Conservation (phyloP, 306 rosid species). For the Coriaria nepalensis region DNA sequence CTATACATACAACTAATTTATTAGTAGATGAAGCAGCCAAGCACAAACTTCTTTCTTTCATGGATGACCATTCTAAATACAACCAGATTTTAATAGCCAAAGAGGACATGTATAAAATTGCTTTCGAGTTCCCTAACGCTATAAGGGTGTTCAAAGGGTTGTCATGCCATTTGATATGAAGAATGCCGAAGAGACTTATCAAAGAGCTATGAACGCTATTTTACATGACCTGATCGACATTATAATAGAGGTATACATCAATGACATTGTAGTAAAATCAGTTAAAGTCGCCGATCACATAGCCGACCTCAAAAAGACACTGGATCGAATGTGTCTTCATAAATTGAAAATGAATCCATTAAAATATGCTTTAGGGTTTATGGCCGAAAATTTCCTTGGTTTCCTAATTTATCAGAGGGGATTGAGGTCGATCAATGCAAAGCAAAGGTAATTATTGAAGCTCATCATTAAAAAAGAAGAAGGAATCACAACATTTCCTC, state of each 20-base stretch:
- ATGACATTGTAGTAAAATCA: background rate
- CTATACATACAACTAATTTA: background rate
- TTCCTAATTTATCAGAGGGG: background rate
- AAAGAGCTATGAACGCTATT: background rate
- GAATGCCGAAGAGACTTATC: background rate
- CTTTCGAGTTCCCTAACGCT: background rate
- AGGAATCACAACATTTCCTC: background rate
- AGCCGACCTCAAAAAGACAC: background rate
- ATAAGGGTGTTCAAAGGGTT: background rate
- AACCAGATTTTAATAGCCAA: background rate
- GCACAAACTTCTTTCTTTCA: background rate
- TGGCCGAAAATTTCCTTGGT: too few species aligned
- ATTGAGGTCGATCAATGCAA: background rate
- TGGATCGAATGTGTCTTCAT: background rate
- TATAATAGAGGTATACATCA: background rate
- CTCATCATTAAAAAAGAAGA: background rate
- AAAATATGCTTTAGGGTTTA: too few species aligned
- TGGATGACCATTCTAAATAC: background rate
- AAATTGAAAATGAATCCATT: too few species aligned
- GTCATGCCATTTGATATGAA: background rate
- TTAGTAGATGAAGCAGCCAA: background rate
- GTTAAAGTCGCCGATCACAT: background rate
- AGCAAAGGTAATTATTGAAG: background rate
- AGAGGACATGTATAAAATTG: background rate
- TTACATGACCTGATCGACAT: background rate